phyloP scores from a whole-genome alignment of 305 asterid genomes.

The Solanum hybrid region DNA sequence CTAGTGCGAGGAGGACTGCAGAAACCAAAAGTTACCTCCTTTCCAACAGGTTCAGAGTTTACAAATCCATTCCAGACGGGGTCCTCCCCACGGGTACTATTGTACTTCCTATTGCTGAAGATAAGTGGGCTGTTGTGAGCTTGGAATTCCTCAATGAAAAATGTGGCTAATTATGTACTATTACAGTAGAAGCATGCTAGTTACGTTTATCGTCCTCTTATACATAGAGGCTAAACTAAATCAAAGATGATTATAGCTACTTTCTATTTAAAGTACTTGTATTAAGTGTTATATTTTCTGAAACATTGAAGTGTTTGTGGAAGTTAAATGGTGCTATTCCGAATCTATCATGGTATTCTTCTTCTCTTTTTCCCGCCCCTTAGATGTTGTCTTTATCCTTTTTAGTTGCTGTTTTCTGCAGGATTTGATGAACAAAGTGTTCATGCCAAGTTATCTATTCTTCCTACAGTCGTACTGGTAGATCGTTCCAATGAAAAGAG shows the following conservation, averaged over 20 bases:
- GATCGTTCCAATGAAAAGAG: neutral
- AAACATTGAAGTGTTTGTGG: neutral
- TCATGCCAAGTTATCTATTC: neutral
- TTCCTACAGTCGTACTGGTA: neutral
- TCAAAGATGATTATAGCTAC: neutral
- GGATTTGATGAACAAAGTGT: neutral
- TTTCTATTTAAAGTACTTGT: neutral
- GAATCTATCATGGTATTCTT: neutral
- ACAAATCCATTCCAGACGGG: conserved; percentile 31
- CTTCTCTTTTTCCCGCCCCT: neutral
- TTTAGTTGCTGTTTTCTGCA: neutral
- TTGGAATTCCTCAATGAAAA: conserved; percentile 28
- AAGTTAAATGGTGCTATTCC: neutral
- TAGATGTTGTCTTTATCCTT: neutral
- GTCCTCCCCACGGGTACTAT: conserved; percentile 26
- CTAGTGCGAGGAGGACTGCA: neutral
- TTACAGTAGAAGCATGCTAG: neutral
- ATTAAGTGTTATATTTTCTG: neutral
- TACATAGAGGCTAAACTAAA: neutral
- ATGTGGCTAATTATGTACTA: neutral
- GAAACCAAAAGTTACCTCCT: conserved; percentile 28
- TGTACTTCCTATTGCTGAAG: conserved; percentile 34
- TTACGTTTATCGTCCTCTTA: neutral
- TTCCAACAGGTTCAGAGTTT: conserved; percentile 27
- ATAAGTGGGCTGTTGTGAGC: conserved; percentile 29